Evolutionary conservation across 345 rosid species (phyloP).

Genomic region (Atalantia buxifolia): DNA sequence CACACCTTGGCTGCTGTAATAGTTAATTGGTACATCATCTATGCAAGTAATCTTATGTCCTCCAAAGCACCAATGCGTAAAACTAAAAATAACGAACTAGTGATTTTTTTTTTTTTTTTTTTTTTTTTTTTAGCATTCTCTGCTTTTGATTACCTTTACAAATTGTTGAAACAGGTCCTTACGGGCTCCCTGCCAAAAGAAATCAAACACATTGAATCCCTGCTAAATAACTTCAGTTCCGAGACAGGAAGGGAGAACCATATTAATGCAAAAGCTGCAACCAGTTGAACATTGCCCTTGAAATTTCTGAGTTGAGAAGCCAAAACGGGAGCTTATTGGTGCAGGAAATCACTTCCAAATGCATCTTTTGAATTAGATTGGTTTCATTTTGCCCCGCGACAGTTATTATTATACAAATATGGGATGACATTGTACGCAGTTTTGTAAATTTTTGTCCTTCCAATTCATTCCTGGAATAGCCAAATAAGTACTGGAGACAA

Average conservation of each 20-base stretch:
- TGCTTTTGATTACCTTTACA: not conserved
- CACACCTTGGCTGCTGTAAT: not conserved
- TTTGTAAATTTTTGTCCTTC: not conserved
- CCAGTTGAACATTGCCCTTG: not conserved
- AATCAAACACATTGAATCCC: constrained; percentile 68
- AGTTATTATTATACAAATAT: not conserved
- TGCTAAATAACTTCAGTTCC: constrained; percentile 56
- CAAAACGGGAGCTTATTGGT: not conserved
- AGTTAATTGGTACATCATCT: not conserved
- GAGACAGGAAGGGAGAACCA: constrained; percentile 4
- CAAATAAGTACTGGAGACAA: not conserved
- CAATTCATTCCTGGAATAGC: not conserved
- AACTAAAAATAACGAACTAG: not conserved
- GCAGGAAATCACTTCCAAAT: not conserved
- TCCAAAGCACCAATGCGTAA: not conserved
- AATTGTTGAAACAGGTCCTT: constrained; percentile 52
- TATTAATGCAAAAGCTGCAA: constrained; percentile 12
- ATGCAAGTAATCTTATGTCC: not conserved
- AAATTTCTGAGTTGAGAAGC: not conserved
- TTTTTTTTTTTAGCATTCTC: not conserved
- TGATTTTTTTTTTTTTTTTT: not conserved
- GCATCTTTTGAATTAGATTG: not conserved
- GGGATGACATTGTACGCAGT: not conserved
- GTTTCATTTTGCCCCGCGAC: not conserved
- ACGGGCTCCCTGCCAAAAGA: constrained; percentile 97